Evolutionary conservation across 352 stramenopile genomes (phyloP), one percentile per base, ranked within the genome.

Genomic region (Phytophthora pinifolia): DNA sequence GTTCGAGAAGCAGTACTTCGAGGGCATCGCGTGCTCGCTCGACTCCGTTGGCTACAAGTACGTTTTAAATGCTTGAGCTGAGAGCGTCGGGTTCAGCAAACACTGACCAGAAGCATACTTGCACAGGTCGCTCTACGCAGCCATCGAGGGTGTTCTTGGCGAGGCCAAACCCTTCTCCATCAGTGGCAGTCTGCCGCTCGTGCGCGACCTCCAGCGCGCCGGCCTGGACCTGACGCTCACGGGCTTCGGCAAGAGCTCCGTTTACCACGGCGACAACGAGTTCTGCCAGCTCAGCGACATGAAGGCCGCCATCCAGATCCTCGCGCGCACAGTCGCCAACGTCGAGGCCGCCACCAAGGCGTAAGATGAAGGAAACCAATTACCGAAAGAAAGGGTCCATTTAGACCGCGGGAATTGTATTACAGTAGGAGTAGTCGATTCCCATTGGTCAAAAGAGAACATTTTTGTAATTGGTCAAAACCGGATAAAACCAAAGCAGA

Each of bases 261-360:
- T 89, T 32, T 96, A 97, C 67, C 89, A 97, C 64, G 89, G 85
- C 14, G 86, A 97, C 65, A 96, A 97, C 67, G 88, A 97, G 67
- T 96, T 78, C 71, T 96, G 86, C 51, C 66, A 58, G 41, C 65
- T 97, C 29, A 92, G 59, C 53, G 83, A 93, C 54, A 96, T 97
- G 76, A 71, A 76, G 46, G 72, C 95, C 50, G 89, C 78, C n/a
- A 71, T 91, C 31, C 86, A 90, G 68, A 94, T 97, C 57, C 74
- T 97, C 14, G 76, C 87, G 29, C 76, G 71, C 41, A 89, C 86
- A 12, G 76, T 96, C 51, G 67, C 70, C 52, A 89, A 90, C 58
- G 82, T 92, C 31, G 74, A 89, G 14, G 46, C 41, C 6, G 47
- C 61, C n/a, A 52, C 39, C 6, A 41, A 30, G 8, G 27, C 33